Base-by-base conservation (phyloP, 441 rosid species). In the Aquilaria agallochum region DNA sequence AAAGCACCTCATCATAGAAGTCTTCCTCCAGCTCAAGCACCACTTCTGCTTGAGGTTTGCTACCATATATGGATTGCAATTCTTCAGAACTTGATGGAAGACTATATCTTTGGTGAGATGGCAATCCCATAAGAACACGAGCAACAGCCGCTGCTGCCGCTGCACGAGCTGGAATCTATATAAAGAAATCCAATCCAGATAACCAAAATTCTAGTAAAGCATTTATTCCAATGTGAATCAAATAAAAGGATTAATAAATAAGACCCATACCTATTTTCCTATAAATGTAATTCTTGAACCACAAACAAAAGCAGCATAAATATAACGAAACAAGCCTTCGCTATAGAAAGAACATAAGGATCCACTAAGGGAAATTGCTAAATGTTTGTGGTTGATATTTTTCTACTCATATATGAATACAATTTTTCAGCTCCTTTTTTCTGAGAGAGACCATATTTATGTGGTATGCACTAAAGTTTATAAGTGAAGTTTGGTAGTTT, bases 101-200 rank as follows among this genome's bases (percentile, higher is more conserved):
- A 76, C 70, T 82, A 58, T 78, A 73, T 33, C 87, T 83, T 76
- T 89, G 93, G 71, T 88, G 87, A 57, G 91, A 76, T 62, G 91
- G 90, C 64, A 92, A 64, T 59, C 86, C 95, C 5, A 96, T 87
- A 64, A 95, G 77, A 59, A 86, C 97, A 70, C 90, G 89, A 51
- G 98, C 98, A 68, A 89, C 98, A 55, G 89, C 96, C 14, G 97
- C 99, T 3, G 99, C 98, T 3, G 98, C 97, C 0, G 88, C 88
- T 50, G 96, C 99, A 76, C 96, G 84, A 53, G 97, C 91, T 6
- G 98, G 99, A 78, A 92, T 94, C 99, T 92, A 67, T 57, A 66
- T 10, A 40, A 62, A 9, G 30, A 11, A 59, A 34, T 9, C 47
- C 58, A 50, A 30, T 59, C 47, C 64, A 51, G 11, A 47, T 56